Conservation (phyloP, 768 basidiomycete species). For the Amanita polypyramis region DNA sequence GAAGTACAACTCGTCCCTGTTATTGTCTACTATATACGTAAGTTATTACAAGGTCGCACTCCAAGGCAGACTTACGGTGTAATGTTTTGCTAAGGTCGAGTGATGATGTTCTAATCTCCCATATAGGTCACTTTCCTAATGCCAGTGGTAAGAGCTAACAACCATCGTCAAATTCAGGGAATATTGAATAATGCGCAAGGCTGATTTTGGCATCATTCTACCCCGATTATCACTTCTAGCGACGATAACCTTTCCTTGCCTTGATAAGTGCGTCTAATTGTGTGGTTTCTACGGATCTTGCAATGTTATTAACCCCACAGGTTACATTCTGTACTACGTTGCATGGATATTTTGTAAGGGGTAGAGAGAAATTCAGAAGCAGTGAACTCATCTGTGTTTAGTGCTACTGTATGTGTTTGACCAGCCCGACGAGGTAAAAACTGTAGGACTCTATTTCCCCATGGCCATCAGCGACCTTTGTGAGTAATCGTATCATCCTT, state of each 20-base stretch:
- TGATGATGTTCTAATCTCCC: constrained; percentile 1
- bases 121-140: constrained; percentile 38
- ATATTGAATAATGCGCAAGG: constrained; percentile 16
- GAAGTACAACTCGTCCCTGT: constrained; percentile 43
- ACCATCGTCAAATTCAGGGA: background rate
- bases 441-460: constrained; percentile 33
- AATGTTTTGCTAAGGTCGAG: background rate
- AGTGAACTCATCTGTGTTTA: constrained; percentile 8
- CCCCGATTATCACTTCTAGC: constrained; percentile 43
- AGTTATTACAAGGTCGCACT: constrained; percentile 59
- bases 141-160: constrained; percentile 28
- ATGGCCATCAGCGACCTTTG: constrained; percentile 41
- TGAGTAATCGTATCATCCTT: constrained; percentile 15
- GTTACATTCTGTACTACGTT: constrained; percentile 36
- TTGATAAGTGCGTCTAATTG: too few relatives aligned
- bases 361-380: too few relatives aligned
- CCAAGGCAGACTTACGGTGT: constrained; percentile 47
- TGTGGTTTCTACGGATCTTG: too few relatives aligned
- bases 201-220: constrained; percentile 38
- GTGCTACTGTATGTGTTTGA: constrained; percentile 44
- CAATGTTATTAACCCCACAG: constrained; percentile 12
- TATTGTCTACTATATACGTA: constrained; percentile 47
- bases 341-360: constrained; percentile 47
- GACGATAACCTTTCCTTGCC: constrained; percentile 24
- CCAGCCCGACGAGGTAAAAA: constrained; percentile 38